A percentile compares a stretch with the other conserved stretches of the same genome.
Evolutionary conservation across 2,329 filamentous ascomycete genomes (phyloP).

Genomic region (Fusarium falciforme): DNA sequence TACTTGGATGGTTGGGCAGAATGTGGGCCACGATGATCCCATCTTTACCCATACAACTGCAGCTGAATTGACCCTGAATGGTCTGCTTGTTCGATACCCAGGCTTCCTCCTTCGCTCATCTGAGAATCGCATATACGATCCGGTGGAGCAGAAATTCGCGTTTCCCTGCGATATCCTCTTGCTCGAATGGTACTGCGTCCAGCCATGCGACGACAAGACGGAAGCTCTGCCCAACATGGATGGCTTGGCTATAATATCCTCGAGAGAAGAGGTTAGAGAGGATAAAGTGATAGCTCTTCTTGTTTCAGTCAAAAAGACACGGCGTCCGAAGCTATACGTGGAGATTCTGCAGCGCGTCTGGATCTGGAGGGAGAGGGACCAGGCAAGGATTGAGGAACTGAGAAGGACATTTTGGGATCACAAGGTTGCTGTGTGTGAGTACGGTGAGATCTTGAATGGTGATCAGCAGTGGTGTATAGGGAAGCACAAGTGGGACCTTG

Average conservation of each 20-base stretch:
- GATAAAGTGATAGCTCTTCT: background rate
- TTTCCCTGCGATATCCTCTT: background rate
- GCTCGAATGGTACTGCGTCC: background rate
- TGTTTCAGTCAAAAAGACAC: conserved; percentile 5
- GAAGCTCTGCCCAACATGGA: background rate
- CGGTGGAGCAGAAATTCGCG: background rate
- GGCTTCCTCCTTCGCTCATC: background rate
- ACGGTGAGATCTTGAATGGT: background rate
- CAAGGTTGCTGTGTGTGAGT: background rate
- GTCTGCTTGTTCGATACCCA: background rate
- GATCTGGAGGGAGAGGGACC: conserved; percentile 4
- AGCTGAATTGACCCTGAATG: background rate
- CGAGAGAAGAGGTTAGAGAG: background rate
- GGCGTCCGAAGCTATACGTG: background rate
- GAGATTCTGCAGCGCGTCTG: background rate
- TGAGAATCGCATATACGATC: background rate
- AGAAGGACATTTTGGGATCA: conserved; percentile 1
- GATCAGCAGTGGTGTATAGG: conserved; percentile 8
- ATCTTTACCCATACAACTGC: background rate
- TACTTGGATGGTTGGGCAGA: conserved; percentile 2
- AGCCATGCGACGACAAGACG: background rate
- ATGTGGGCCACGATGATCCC: background rate
- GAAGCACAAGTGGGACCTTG: background rate
- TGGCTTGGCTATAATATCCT: background rate
- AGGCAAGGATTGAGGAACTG: background rate